phyloP scores from a whole-genome alignment of 202 grass and related monocot species.

The Elaeis oleifera region DNA sequence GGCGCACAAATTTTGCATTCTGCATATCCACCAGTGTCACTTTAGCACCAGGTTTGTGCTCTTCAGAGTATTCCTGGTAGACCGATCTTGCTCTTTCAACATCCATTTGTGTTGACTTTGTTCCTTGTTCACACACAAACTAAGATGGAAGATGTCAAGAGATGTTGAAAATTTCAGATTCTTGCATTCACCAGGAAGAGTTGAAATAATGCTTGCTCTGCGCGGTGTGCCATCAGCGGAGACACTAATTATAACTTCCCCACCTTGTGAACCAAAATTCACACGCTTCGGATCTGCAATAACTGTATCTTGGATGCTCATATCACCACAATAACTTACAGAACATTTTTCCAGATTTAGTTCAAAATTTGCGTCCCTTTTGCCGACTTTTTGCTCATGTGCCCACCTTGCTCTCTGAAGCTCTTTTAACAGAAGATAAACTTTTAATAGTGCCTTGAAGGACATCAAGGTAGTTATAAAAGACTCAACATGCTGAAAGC shows the following conservation, averaged over 20 bases:
- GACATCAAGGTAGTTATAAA: slow-evolving; percentile 60
- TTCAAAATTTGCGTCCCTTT: slow-evolving; percentile 70
- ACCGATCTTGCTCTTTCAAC: slow-evolving; percentile 74
- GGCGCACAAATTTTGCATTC: slow-evolving; percentile 82
- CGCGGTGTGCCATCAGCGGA: slow-evolving; percentile 91
- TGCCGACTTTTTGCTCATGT: slow-evolving; percentile 43
- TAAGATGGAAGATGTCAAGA: slow-evolving; percentile 70
- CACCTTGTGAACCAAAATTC: slow-evolving; percentile 93
- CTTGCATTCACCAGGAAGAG: slow-evolving; percentile 26
- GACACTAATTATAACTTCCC: slow-evolving; percentile 62
- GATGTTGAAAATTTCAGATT: slow-evolving; percentile 66
- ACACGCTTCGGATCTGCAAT: slow-evolving; percentile 91
- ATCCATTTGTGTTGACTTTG: slow-evolving; percentile 57
- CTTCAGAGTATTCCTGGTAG: slow-evolving; percentile 61
- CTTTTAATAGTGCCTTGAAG: slow-evolving; percentile 63
- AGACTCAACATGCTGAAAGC: slow-evolving; percentile 78
- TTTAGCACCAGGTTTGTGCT: slow-evolving; percentile 47
- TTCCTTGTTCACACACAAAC: slow-evolving; percentile 75
- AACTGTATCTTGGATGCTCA: slow-evolving; percentile 61
- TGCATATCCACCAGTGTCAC: slow-evolving; percentile 91
- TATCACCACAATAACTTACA: slow-evolving; percentile 66
- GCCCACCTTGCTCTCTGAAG: slow-evolving; percentile 36
- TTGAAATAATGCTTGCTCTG: slow-evolving; percentile 61
- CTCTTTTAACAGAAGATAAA: slow-evolving; percentile 38
- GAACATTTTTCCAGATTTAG: slow-evolving; percentile 69